Evolutionary conservation across 2,329 filamentous ascomycete genomes (phyloP), one percentile per base, ranked within the genome.

Genomic region (Colletotrichum kahawae): DNA sequence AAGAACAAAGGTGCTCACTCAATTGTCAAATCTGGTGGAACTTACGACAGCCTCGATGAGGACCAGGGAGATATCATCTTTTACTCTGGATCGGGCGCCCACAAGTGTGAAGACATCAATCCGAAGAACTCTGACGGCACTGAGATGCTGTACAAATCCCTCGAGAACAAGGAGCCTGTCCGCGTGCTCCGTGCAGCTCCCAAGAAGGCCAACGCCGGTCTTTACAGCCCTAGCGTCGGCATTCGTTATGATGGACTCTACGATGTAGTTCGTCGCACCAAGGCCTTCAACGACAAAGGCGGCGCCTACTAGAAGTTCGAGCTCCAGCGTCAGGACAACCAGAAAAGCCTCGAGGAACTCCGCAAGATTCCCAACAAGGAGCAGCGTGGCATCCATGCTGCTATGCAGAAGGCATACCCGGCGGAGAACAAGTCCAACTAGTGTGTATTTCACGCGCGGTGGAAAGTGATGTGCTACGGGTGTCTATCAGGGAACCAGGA

Each of bases 11-110:
- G 54, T 1, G 54, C 21, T 0, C 0, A 27, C 0, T 57, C 54
- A 0, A 21, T 57, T 0, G 0, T 57, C 0, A 57, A 29, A 0
- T 57, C 54, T 0, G 54, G 21, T 0, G n/a, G 5, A 0, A 1
- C 21, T 9, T 29, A 24, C 24, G 1, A 1, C 54, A 24, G 21
- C 0, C 0, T 57, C 21, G 1, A 57, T 29, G 3, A 29, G 0
- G 54, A 57, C 54, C 21, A 16, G 7, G 54, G 54, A 0, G 1
- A 57, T 1, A 1, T 2, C 4, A 1, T 57, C 0, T 21, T 6
- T 0, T 57, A 57, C 54, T 29, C 54, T 1, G 54, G 54, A 57
- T 57, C 54, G 0, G 27, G 21, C 21, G 54, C 21, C 54, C n/a
- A 57, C 54, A 27, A 57, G 0, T 51, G n/a, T 1, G 0, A 0